phyloP scores from a whole-genome alignment of 129 eudicot species.

The Chrysanthemum lavandulifolium region DNA sequence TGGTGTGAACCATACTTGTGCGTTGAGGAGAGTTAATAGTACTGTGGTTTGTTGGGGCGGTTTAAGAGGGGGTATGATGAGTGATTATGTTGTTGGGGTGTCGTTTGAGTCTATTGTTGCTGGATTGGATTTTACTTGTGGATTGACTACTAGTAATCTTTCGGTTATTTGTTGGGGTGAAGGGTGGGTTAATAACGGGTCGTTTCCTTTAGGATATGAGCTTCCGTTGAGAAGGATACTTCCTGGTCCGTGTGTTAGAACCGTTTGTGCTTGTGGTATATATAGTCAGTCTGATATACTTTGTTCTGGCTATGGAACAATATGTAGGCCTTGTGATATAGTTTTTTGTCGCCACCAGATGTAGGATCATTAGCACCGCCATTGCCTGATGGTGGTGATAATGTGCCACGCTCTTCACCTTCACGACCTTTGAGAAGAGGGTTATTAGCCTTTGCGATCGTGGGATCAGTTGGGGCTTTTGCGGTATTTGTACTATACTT shows the following conservation, averaged over 20 bases:
- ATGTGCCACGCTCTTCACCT: slow-evolving; percentile 30
- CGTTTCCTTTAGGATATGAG: slow-evolving; percentile 34
- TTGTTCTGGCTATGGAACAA: slow-evolving; percentile 75
- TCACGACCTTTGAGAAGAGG: slow-evolving; percentile 55
- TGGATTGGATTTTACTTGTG: slow-evolving; percentile 84
- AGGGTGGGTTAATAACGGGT: slow-evolving; percentile 61
- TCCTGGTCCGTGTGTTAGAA: slow-evolving; percentile 84
- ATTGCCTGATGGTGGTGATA: slow-evolving; percentile 12
- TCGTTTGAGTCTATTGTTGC: slow-evolving; percentile 75
- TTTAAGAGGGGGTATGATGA: slow-evolving; percentile 36
- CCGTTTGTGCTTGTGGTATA: slow-evolving; percentile 57
- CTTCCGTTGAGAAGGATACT: slow-evolving; percentile 59
- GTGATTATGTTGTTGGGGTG: slow-evolving; percentile 31
- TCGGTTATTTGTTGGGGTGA: slow-evolving; percentile 94
- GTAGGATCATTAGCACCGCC: slow-evolving; percentile 38
- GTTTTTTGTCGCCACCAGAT: slow-evolving; percentile 20
- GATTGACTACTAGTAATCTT: slow-evolving; percentile 59
- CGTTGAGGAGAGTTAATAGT: slow-evolving; percentile 43
- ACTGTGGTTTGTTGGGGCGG: slow-evolving; percentile 94
- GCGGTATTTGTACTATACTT: slow-evolving; percentile 56
- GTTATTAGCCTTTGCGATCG: slow-evolving; percentile 74
- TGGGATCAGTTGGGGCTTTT: slow-evolving; percentile 80
- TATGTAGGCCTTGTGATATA: slow-evolving; percentile 70
- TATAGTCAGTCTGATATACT: slow-evolving; percentile 63
- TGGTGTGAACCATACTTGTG: slow-evolving; percentile 73